Conservation (phyloP, 2,329 filamentous ascomycete genomes). For the Cladosporium sp. region DNA sequence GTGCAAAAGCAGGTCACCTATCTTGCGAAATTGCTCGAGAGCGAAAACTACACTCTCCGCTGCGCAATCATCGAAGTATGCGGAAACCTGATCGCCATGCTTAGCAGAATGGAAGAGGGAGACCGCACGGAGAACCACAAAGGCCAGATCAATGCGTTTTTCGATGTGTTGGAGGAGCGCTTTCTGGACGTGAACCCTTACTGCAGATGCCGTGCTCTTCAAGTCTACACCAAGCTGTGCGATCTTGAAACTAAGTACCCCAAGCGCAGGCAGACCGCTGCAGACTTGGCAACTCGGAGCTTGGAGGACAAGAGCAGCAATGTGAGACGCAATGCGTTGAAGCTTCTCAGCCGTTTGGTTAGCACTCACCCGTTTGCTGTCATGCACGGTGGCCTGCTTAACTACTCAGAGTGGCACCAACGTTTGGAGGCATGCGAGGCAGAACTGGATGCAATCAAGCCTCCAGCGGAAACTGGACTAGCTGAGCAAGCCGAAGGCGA, state of each 20-base stretch:
- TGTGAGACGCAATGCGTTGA: constrained; percentile 90
- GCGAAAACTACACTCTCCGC: constrained; percentile 91
- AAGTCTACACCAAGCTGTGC: constrained; percentile 87
- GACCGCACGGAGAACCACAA: constrained; percentile 90
- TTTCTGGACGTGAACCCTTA: constrained; percentile 97
- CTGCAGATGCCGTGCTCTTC: constrained; percentile 82
- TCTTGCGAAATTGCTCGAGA: constrained; percentile 89
- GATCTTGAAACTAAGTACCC: constrained; percentile 95
- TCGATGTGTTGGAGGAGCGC: constrained; percentile 90
- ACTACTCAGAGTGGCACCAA: constrained; percentile 76
- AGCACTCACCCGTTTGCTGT: constrained; percentile 92
- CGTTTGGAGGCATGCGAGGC: constrained; percentile 76
- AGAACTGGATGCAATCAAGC: constrained; percentile 74
- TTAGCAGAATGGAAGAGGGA: constrained; percentile 71
- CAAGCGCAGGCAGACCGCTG: constrained; percentile 79
- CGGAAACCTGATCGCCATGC: constrained; percentile 85
- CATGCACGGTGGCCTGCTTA: constrained; percentile 82
- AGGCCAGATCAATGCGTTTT: constrained; percentile 92
- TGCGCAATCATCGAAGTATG: constrained; percentile 95
- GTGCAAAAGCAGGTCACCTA: constrained; percentile 98
- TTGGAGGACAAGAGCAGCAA: constrained; percentile 98
- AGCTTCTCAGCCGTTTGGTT: constrained; percentile 78
- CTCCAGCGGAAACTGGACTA: constrained; percentile 72
- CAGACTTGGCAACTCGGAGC: constrained; percentile 80
- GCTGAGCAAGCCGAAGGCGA: constrained; percentile 56